These are phyloP conservation scores for Scenedesmus sp. DNA, from an alignment of 163 green algal genomes.

Conservation along the genomic window DNA sequence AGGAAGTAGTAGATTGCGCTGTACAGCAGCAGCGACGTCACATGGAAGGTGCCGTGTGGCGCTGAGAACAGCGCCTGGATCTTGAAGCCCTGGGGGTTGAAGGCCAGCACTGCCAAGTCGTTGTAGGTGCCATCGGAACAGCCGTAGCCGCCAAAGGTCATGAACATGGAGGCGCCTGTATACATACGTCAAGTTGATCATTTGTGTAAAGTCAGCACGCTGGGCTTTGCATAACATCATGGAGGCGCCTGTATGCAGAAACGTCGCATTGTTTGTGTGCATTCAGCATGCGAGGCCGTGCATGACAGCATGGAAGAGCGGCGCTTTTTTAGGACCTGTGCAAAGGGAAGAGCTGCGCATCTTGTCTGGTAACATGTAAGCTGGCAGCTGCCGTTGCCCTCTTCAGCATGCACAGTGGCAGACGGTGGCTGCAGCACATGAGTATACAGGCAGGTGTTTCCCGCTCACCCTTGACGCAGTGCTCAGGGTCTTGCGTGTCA, in stretches of 20 bases:
- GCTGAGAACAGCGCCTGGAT: conserved; percentile 66
- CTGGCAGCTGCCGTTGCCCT: too few species aligned
- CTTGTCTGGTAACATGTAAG: too few species aligned
- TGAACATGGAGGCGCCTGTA: conserved; percentile 57
- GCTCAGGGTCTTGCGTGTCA: conserved; percentile 49
- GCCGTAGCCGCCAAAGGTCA: conserved; percentile 60
- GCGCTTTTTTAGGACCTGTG: background rate
- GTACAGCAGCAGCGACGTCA: conserved; percentile 64
- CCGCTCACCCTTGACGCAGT: conserved; percentile 57
- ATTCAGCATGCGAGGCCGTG: too few species aligned
- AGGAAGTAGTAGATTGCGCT: conserved; percentile 65
- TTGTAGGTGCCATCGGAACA: conserved; percentile 66
- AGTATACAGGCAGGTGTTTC: background rate
- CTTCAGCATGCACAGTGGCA: background rate
- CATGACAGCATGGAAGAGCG: too few species aligned
- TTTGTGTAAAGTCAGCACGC: too few species aligned
- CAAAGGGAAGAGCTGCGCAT: too few species aligned
- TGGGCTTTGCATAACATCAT: too few species aligned
- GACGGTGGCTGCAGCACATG: background rate
- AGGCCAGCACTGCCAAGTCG: conserved; percentile 72
- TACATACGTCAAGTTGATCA: too few species aligned
- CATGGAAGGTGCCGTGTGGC: conserved; percentile 61
- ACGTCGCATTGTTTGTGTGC: too few species aligned
- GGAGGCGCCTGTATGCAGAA: too few species aligned
- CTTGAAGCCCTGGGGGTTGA: conserved; percentile 72